Evolutionary conservation across 176 grass and related monocot species (phyloP).

Genomic region (Triticum urartu): DNA sequence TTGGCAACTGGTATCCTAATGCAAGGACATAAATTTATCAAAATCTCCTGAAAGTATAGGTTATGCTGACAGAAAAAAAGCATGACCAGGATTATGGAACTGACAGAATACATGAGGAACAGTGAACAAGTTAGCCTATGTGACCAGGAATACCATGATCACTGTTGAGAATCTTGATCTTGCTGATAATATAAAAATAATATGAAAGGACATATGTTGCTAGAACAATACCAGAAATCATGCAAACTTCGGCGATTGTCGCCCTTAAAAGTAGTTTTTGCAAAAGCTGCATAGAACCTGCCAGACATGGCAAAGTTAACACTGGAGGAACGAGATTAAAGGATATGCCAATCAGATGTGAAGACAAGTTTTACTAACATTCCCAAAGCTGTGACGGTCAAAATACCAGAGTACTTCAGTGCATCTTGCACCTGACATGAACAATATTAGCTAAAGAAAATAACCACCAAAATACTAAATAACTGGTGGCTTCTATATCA

Average conservation of each 20-base stretch:
- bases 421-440: slow-evolving; percentile 72
- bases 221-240: slow-evolving; percentile 73
- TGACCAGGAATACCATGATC: slow-evolving; percentile 16
- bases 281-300: slow-evolving; percentile 97
- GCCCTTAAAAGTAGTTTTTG: slow-evolving; percentile 95
- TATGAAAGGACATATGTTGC: slow-evolving; percentile 14
- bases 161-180: not conserved
- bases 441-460: slow-evolving; percentile 21
- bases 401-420: slow-evolving; percentile 73
- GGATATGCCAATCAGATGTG: slow-evolving; percentile 12
- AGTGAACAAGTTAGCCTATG: not conserved
- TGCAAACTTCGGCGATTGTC: slow-evolving; percentile 84
- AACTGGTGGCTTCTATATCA: not conserved
- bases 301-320: slow-evolving; percentile 29
- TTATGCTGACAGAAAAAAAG: not conserved
- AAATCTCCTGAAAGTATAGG: not conserved
- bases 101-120: not conserved
- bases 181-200: not conserved
- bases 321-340: slow-evolving; percentile 7
- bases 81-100: not conserved
- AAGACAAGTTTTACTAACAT: slow-evolving; percentile 70
- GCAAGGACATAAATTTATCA: not conserved
- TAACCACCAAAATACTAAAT: slow-evolving; percentile 7
- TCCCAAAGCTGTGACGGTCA: slow-evolving; percentile 93
- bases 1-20: not conserved